Conservation (phyloP, 2,329 filamentous ascomycete species). For the Penicillium oxalicum region DNA sequence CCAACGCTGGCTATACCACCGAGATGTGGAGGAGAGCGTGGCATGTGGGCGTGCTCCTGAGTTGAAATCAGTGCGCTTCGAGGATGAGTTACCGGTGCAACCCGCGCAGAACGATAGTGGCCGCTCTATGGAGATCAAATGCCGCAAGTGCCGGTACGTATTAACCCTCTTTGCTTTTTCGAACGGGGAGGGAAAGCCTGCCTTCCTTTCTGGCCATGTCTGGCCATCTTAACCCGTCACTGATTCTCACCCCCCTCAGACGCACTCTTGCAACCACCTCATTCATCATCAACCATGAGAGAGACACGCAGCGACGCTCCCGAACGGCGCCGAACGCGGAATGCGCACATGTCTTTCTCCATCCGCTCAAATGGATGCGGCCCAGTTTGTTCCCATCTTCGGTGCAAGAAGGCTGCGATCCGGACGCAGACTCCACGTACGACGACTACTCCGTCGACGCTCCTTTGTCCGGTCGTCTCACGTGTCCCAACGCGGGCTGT, state of each 20-base stretch:
- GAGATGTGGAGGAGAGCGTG: slow-evolving; percentile 60
- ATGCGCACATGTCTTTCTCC: slow-evolving; percentile 85
- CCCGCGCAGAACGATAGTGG: slow-evolving; percentile 16
- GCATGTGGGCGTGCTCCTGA: slow-evolving; percentile 74
- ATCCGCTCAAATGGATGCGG: slow-evolving; percentile 94
- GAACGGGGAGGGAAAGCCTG: no score
- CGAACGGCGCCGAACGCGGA: slow-evolving; percentile 26
- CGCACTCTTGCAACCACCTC: slow-evolving; percentile 57
- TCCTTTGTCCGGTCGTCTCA: slow-evolving; percentile 73
- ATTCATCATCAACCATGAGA: slow-evolving; percentile 62
- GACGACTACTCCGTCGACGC: slow-evolving; percentile 54
- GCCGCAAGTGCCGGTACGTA: slow-evolving; percentile 78
- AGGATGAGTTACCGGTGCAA: slow-evolving; percentile 43
- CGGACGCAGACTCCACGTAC: slow-evolving; percentile 11
- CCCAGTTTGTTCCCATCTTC: slow-evolving; percentile 54
- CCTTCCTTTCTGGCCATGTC: neutral
- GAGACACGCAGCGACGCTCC: slow-evolving; percentile 19
- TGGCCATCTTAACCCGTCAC: neutral
- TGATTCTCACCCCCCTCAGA: slow-evolving; percentile 29
- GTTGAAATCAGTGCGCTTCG: slow-evolving; percentile 68
- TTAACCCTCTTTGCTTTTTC: neutral
- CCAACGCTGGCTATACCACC: slow-evolving; percentile 68
- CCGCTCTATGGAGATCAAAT: slow-evolving; percentile 60
- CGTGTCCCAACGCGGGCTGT: slow-evolving; percentile 74
- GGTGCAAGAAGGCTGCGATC: slow-evolving; percentile 8